Evolutionary conservation across 2,329 filamentous ascomycete species (phyloP), one percentile per base, ranked within the genome.

Genomic region (Nigrospora oryzae): DNA sequence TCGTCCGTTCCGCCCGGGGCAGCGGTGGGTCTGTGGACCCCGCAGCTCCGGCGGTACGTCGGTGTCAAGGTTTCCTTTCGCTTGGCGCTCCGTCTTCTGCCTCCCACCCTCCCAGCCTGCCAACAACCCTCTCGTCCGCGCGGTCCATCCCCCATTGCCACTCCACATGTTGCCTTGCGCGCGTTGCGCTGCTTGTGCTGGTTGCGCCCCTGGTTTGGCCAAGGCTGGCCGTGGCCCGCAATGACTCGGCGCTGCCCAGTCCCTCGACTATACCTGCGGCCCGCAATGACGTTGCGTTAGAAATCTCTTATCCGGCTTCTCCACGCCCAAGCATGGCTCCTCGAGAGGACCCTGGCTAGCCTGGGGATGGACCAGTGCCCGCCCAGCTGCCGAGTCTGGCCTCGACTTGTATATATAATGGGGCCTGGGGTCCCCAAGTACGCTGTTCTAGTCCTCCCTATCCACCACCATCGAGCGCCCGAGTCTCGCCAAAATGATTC

Each of bases 401-500:
- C 23, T 28, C 23, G 23, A 28, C 23, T 28, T 28, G 23, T 42
- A 42, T 42, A 42, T 42, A 42, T 41, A 34, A 23, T 28, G 32
- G 40, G 40, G 30, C 33, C 40, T 42, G 40, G 40, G 40, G 40
- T 35, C 33, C 40, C 40, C 40, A 28, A 28, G 23, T 28, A 28
- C 2, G 23, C 23, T 10, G 23, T 28, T 28, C 33, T 33, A 41
- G 31, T 35, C 19, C 28, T 42, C 40, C 35, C 40, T 34, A 32
- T 42, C 40, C 32, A 28, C 33, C 32, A 42, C 34, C 34, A n/a
- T 16, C 13, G 34, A 32, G 36, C 36, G 17, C 19, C 28, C 33
- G 32, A 36, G 32, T 31, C n/a, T 15, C 31, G 30, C 23, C 32
- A 47, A 39, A 23, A 43, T 50, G 36, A 38, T 47, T 30, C 46